Conservation (phyloP, 345 rosid genomes). For the Lepidium sativum region DNA sequence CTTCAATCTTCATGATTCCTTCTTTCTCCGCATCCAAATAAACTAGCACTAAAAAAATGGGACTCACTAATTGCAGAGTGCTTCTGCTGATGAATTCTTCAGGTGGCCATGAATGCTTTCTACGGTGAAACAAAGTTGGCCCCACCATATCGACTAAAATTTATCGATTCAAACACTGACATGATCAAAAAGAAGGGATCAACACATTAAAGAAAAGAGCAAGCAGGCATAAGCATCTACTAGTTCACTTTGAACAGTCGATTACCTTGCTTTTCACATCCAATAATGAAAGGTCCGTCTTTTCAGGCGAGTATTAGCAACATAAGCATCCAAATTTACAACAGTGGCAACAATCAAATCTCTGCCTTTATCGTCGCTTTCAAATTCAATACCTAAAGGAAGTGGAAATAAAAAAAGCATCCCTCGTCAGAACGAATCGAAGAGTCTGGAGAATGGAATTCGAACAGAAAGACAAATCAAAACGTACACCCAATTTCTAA, state of each 20-base stretch:
- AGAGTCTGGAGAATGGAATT: not conserved
- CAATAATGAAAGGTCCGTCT: conserved; percentile 18
- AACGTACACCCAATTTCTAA: not conserved
- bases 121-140: conserved; percentile 66
- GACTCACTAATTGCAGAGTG: conserved; percentile 72
- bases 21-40: conserved; percentile 18
- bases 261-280: conserved; percentile 4
- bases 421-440: not conserved
- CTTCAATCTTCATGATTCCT: not conserved
- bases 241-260: not conserved
- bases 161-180: too few species aligned
- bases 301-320: too few species aligned
- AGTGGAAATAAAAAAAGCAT: not conserved
- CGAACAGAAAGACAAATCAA: not conserved
- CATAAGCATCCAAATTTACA: conserved; percentile 10
- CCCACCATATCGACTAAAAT: conserved; percentile 80
- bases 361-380: not conserved
- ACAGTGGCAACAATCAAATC: not conserved
- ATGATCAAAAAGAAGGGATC: too few species aligned
- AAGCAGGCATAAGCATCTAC: not conserved
- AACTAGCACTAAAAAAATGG: not conserved
- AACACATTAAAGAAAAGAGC: not conserved
- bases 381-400: not conserved
- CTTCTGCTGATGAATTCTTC: conserved; percentile 67
- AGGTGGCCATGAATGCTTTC: conserved; percentile 90